These are phyloP conservation scores for Diacronema lutheri DNA, from an alignment of 78 protist species.

Conservation along the genomic window DNA sequence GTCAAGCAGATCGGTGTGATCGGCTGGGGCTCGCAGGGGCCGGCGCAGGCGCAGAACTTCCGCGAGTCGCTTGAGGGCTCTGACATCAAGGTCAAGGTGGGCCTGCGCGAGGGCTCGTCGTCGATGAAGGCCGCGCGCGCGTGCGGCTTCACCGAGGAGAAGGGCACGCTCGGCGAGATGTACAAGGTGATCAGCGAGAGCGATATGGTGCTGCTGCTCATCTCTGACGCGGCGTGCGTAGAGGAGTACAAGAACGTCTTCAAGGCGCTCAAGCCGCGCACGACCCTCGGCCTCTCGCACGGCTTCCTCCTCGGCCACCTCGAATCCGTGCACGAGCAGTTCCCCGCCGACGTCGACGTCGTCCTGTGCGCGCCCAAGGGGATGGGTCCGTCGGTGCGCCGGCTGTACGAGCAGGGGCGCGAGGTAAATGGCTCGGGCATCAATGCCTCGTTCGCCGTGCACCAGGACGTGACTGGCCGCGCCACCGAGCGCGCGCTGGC, in stretches of 20 bases:
- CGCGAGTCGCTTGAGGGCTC: constrained; percentile 15
- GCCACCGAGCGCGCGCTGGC: constrained; percentile 33
- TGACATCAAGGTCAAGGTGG: background rate
- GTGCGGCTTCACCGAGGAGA: constrained; percentile 14
- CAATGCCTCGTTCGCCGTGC: constrained; percentile 33
- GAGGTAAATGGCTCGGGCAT: constrained; percentile 29
- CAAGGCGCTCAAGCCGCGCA: constrained; percentile 5
- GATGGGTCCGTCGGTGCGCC: constrained; percentile 26
- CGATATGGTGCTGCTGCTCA: constrained; percentile 27
- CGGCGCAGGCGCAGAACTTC: constrained; percentile 37
- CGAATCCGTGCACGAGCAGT: background rate
- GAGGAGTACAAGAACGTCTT: constrained; percentile 18
- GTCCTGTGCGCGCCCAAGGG: constrained; percentile 29
- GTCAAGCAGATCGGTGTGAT: constrained; percentile 35
- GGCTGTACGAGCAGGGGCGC: constrained; percentile 14
- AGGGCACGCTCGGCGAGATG: constrained; percentile 25
- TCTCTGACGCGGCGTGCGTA: constrained; percentile 34
- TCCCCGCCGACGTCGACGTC: constrained; percentile 26
- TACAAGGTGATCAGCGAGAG: constrained; percentile 3
- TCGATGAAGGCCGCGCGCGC: constrained; percentile 12
- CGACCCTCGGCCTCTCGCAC: constrained; percentile 4
- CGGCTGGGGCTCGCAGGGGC: constrained; percentile 38
- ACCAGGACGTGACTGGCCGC: constrained; percentile 25
- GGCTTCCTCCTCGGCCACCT: constrained; percentile 37
- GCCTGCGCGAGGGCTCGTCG: background rate